Base-by-base conservation (phyloP, 768 basidiomycete species). In the Suillus subalutaceus region DNA sequence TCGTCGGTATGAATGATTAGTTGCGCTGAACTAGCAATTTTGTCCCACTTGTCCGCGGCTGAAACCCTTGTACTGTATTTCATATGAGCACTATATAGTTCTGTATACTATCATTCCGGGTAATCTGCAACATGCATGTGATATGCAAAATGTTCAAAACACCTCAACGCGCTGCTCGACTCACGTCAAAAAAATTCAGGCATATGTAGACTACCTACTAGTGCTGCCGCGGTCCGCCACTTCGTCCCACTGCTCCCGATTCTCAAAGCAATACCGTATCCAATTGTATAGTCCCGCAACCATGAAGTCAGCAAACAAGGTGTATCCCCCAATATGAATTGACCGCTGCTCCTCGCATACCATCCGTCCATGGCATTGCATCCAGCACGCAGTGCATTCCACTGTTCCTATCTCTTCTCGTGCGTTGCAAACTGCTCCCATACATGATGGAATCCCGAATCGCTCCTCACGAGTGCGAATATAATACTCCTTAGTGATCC, bases 401-500 rank as follows among this genome's bases (percentile, higher is more conserved):
- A 85, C 59, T 73, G 71, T 9, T 62, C 73, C 12, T 69, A 72
- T 9, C 77, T 68, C 30, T 64, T 70, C 30, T 80, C 76, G 13
- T 72, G 70, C 56, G 66, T 62, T 23, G 66, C 68, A 5, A 73
- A 63, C n/a, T 80, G 56, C 46, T 80, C 77, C 70, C 84, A 82
- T 26, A 2, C 26, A 26, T 26, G 26, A 26, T 59, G 81, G 68
- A 46, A 72, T 70, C 0, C 84, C 83, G 61, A 79, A 79, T 2
- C 48, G 57, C 4, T 61, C 65, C 30, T 76, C 74, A 20, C 82
- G 73, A 1, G 80, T 83, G 10, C 66, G 68, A 35, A 79, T 71
- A 71, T 84, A 88, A 68, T 80, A 81, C 8, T 65, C 74, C 66
- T 73, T 67, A n/a, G n/a, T n/a, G n/a, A n/a, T n/a, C 26, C 26